Conservation (phyloP, 2,329 filamentous ascomycete genomes). For the Scytalidium sp. region DNA sequence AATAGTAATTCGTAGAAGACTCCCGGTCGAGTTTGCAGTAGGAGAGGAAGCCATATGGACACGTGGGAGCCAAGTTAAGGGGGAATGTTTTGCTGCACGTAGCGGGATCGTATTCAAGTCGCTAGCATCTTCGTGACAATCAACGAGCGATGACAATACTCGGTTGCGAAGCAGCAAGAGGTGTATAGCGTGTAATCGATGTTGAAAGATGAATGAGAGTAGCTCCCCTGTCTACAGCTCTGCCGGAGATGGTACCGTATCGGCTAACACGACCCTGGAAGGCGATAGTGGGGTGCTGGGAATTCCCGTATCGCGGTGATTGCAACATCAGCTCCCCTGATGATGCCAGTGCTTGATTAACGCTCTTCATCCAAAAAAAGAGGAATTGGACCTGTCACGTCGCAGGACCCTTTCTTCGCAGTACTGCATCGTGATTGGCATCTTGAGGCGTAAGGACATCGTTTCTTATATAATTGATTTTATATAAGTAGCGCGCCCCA, state of each 20-base stretch:
- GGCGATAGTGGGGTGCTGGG: background rate
- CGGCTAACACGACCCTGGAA: background rate
- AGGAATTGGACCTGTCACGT: background rate
- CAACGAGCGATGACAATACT: background rate
- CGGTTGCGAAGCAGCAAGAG: background rate
- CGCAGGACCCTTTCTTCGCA: background rate
- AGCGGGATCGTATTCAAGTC: background rate
- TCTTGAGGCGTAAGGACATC: background rate
- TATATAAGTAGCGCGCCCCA: background rate
- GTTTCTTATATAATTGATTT: background rate
- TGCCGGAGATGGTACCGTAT: background rate
- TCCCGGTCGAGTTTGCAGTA: constrained; percentile 3
- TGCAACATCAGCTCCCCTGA: background rate
- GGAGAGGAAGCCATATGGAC: background rate
- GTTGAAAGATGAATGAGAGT: background rate
- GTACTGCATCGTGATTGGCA: background rate
- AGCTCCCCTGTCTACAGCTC: background rate
- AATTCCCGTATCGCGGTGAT: background rate
- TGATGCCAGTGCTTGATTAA: background rate
- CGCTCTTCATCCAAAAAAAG: background rate
- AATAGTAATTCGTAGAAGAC: constrained; percentile 72
- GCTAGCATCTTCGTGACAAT: background rate
- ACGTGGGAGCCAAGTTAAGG: background rate
- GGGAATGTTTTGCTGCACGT: background rate
- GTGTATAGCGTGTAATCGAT: background rate